Conservation (phyloP, 768 basidiomycete genomes). For the Tylopilus plumbeoviolaceoides region DNA sequence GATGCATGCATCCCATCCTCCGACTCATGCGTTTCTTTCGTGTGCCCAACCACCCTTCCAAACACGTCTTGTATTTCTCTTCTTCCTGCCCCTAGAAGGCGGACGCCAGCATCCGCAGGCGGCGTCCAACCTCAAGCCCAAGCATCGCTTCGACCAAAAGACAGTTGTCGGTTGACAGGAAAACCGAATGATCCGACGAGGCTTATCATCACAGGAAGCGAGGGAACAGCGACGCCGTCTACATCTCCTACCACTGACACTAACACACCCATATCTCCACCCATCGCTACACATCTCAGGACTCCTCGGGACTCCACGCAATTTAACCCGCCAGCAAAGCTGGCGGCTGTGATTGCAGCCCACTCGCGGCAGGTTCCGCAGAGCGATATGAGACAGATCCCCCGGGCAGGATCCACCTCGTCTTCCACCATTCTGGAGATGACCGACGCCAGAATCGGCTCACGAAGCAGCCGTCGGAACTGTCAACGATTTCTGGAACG, state of each 20-base stretch:
- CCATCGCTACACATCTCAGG: constrained; percentile 4
- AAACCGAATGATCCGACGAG: constrained; percentile 25
- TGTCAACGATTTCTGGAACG: constrained; percentile 31
- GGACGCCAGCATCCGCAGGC: constrained; percentile 22
- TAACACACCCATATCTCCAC: constrained; percentile 1
- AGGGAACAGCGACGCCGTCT: background rate
- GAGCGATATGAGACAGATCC: constrained; percentile 1
- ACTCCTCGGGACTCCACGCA: constrained; percentile 21
- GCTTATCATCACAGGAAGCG: background rate
- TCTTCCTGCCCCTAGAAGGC: constrained; percentile 21
- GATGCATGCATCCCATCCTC: constrained; percentile 7
- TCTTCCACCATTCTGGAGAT: constrained; percentile 7
- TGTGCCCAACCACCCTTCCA: background rate
- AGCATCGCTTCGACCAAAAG: constrained; percentile 18
- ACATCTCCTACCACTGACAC: constrained; percentile 11
- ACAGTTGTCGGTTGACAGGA: constrained; percentile 25
- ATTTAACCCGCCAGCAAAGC: constrained; percentile 28
- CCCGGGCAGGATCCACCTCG: background rate
- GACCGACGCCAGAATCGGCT: constrained; percentile 22
- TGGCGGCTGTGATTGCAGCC: constrained; percentile 26
- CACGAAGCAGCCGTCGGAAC: constrained; percentile 23
- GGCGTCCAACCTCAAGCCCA: constrained; percentile 14
- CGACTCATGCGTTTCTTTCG: constrained; percentile 18
- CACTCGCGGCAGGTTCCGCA: constrained; percentile 18
- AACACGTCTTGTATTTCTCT: constrained; percentile 23